Conservation (phyloP, 257 asterid genomes). For the Solanum peruvianum region DNA sequence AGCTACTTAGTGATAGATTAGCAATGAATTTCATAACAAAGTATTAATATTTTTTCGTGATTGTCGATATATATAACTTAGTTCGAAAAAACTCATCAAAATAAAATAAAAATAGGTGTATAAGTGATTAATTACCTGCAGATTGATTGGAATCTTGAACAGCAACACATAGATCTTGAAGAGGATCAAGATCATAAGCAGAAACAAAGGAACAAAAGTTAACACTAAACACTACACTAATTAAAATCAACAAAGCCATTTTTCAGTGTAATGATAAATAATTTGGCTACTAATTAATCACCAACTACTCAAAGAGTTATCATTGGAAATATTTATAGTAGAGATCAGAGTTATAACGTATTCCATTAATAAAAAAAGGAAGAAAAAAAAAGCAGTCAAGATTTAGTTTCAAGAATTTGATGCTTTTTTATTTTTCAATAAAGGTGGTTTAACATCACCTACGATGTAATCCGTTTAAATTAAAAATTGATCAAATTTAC, state of each 20-base stretch:
- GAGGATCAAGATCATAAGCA: neutral
- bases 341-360: neutral
- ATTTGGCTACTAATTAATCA: neutral
- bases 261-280: neutral
- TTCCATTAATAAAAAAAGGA: neutral
- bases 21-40: neutral
- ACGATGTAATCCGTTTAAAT: fast-evolving
- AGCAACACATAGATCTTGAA: neutral
- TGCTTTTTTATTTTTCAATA: neutral
- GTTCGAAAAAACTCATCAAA: neutral
- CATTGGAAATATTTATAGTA: neutral
- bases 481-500: too few species aligned
- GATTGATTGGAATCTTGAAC: neutral
- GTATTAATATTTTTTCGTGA: neutral
- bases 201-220: neutral
- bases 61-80: neutral
- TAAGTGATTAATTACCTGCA: neutral
- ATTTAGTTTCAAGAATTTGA: neutral
- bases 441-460: neutral
- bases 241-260: neutral
- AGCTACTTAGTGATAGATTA: neutral
- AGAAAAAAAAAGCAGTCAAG: neutral
- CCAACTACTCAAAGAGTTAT: neutral
- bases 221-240: neutral
- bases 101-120: neutral